These are phyloP conservation scores for Neofusicoccum kwambonambiense DNA, from an alignment of 2,329 filamentous ascomycete species.

Conservation along the genomic window DNA sequence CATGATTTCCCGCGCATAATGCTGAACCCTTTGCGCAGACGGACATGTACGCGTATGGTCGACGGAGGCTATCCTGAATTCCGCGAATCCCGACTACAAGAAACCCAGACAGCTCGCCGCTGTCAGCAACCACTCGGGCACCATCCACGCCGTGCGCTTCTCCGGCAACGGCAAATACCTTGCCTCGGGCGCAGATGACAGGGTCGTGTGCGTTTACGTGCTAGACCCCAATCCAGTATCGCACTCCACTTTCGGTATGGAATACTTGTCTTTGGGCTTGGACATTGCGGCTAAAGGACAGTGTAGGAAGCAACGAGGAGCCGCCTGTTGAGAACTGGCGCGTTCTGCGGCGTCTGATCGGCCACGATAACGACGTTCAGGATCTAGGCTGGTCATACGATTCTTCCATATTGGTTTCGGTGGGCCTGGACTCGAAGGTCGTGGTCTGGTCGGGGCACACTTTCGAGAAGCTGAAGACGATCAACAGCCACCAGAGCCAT, in stretches of 20 bases:
- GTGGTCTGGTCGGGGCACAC: conserved; percentile 98
- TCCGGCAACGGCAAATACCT: conserved; percentile 93
- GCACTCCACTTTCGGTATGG: conserved; percentile 73
- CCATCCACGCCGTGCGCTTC: conserved; percentile 95
- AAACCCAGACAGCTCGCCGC: conserved; percentile 92
- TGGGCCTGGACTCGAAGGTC: conserved; percentile 95
- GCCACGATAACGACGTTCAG: conserved; percentile 98
- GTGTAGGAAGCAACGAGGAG: conserved; percentile 74
- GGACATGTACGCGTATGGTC: conserved; percentile 98
- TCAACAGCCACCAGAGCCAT: conserved; percentile 91
- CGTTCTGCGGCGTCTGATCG: conserved; percentile 86
- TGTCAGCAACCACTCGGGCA: conserved; percentile 97
- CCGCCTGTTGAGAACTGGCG: conserved; percentile 98
- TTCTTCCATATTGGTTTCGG: conserved; percentile 91
- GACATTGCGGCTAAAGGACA: conserved; percentile 18
- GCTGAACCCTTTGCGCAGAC: conserved; percentile 54
- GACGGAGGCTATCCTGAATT: conserved; percentile 85
- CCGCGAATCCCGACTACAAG: conserved; percentile 67
- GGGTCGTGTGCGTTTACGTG: conserved; percentile 96
- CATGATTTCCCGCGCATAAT: conserved; percentile 23
- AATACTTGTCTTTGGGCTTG: neutral
- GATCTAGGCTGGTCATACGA: conserved; percentile 97
- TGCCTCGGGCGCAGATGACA: conserved; percentile 95
- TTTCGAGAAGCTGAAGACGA: conserved; percentile 94
- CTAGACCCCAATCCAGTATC: conserved; percentile 79